Percentiles rank a stretch among this genome's conserved stretches.
phyloP scores from a whole-genome alignment of 2,329 filamentous ascomycete species.

The Camptophora hylomeconis region DNA sequence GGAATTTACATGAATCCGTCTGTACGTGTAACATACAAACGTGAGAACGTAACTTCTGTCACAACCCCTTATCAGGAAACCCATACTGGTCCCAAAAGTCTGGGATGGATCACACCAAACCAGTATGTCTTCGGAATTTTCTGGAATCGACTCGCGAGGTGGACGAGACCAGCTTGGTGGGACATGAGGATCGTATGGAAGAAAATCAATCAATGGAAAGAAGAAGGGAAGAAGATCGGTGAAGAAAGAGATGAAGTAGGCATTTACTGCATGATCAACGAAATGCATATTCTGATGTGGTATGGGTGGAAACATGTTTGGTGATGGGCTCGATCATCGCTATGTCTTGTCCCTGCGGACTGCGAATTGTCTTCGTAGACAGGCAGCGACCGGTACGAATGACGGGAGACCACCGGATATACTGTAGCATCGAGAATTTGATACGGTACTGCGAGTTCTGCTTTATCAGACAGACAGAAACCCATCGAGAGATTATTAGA shows the following conservation, averaged over 20 bases:
- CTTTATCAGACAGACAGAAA: too few relatives aligned
- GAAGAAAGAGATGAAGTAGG: conserved; percentile 32
- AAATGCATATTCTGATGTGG: conserved; percentile 46
- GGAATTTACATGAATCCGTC: conserved; percentile 28
- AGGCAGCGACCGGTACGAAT: too few relatives aligned
- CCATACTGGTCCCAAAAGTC: conserved; percentile 19
- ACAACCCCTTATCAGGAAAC: conserved; percentile 24
- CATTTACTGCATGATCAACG: conserved; percentile 43
- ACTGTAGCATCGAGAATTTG: too few relatives aligned
- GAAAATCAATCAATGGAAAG: conserved; percentile 17
- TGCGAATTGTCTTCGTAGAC: too few relatives aligned
- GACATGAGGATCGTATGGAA: conserved; percentile 30
- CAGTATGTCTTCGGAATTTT: conserved; percentile 44
- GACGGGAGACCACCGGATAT: too few relatives aligned
- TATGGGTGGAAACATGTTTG: conserved; percentile 48
- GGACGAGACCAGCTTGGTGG: conserved; percentile 33
- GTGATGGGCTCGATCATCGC: too few relatives aligned
- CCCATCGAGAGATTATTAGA: too few relatives aligned
- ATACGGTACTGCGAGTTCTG: too few relatives aligned
- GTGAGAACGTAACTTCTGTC: too few relatives aligned
- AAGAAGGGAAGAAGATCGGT: conserved; percentile 9
- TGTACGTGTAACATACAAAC: conserved; percentile 29
- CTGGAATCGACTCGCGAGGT: conserved; percentile 41
- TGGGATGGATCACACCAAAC: conserved; percentile 35
- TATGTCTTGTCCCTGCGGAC: too few relatives aligned